Evolutionary conservation across 2,329 filamentous ascomycete genomes (phyloP).

Genomic region (Apiospora marii): DNA sequence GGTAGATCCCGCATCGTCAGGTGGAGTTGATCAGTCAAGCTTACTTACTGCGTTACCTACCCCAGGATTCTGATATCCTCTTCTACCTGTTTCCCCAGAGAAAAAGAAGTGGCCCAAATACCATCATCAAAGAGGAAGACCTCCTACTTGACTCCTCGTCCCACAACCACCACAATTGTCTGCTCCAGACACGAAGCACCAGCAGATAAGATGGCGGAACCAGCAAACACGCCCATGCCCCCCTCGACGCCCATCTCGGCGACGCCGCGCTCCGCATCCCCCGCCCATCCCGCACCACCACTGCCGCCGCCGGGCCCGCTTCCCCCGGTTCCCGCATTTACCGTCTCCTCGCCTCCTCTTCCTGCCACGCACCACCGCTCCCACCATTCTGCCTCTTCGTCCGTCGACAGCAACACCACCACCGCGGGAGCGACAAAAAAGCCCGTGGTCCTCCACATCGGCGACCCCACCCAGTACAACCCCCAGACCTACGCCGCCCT

Average conservation of each 20-base stretch:
- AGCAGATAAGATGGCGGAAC: conserved; percentile 51
- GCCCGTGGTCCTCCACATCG: conserved; percentile 76
- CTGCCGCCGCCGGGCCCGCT: conserved; percentile 24
- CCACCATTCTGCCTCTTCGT: neutral
- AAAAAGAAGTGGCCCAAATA: neutral
- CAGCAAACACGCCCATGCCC: conserved; percentile 55
- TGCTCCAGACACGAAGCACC: neutral
- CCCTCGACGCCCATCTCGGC: conserved; percentile 44
- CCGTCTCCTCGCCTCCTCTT: neutral
- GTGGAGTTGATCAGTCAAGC: neutral
- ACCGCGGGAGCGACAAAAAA: conserved; percentile 37
- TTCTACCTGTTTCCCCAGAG: neutral
- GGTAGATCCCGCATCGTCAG: neutral
- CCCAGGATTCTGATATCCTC: neutral
- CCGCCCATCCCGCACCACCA: conserved; percentile 37
- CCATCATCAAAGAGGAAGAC: neutral
- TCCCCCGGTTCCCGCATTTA: neutral
- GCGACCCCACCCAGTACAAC: conserved; percentile 66
- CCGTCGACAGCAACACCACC: conserved; percentile 27
- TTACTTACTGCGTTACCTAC: neutral
- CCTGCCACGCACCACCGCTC: neutral
- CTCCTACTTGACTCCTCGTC: neutral
- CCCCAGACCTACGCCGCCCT: conserved; percentile 54
- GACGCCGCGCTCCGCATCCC: conserved; percentile 54
- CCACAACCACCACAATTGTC: neutral